Base-by-base conservation (phyloP, 495 filamentous ascomycete genomes). In the Elasticomyces elasticus region DNA sequence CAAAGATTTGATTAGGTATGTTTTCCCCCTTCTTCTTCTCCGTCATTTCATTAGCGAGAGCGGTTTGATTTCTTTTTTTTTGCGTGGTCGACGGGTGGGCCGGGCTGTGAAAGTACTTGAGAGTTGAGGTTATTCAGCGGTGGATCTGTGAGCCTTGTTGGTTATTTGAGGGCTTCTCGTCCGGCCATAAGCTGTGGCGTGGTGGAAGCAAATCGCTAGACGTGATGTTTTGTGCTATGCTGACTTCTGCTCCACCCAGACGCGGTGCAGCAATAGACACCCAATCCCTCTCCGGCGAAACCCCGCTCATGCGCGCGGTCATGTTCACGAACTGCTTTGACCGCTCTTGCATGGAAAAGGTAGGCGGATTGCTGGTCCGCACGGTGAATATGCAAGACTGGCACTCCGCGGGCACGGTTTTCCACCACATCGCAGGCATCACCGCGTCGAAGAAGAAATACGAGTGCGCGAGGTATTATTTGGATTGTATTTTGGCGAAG, bases 241-340 rank as follows among this genome's bases (percentile, higher is more conserved):
- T n/a, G n/a, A n/a, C n/a, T n/a, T n/a, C n/a, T n/a, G n/a, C n/a
- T n/a, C n/a, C n/a, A n/a, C n/a, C n/a, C n/a, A 76, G 78, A 12
- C 85, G 86, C 49, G 81, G 82, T 30, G 89, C 89, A 10, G 78
- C 80, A 50, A 68, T 83, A 13, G 79, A 78, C 27, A 74, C 78
- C 6, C 73, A 80, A 44, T 91, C 90, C 40, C 71, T 79, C 19
- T 83, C 86, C 45, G 89, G 89, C 50, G 92, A 97, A 68, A 96
- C 94, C 0, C 89, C 94, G 0, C 76, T 98, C 42, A 94, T 97
- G 75, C 83, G 89, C n/a, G 84, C 85, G 15, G 89, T 97, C 26
- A 74, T 90, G 52, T 98, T 97, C 63, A 96, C 89, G 31, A 98
- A 98, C 66, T 94, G 91, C 62, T 89, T 84, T 67, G 91, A 96